phyloP scores from a whole-genome alignment of 225 moss, liverwort and hornwort species.

The Marchantia paleacea region DNA sequence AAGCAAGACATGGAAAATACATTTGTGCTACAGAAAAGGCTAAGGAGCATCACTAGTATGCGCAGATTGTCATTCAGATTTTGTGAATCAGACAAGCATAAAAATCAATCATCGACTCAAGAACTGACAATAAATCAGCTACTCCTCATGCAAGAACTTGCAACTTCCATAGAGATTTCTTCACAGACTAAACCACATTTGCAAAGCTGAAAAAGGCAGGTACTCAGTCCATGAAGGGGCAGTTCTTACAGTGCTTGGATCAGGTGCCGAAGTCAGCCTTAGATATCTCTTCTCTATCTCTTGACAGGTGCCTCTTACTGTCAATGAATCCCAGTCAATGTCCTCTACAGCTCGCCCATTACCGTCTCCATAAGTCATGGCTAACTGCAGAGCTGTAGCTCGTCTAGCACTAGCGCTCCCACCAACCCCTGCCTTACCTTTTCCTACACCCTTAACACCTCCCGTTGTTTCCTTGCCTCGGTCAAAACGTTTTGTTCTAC shows the following conservation, averaged over 20 bases:
- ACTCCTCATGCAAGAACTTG: too few relatives aligned
- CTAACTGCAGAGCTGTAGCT: conserved; percentile 77
- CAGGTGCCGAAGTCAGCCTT: conserved; percentile 91
- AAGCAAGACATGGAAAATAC: background rate
- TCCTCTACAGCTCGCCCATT: conserved; percentile 90
- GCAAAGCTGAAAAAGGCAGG: too few relatives aligned
- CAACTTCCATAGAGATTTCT: too few relatives aligned
- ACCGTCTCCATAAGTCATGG: conserved; percentile 64
- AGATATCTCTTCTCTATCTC: conserved; percentile 96
- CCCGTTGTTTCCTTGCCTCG: conserved; percentile 64
- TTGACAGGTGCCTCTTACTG: conserved; percentile 79
- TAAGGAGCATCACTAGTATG: too few relatives aligned
- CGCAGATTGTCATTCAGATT: too few relatives aligned
- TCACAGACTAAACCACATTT: too few relatives aligned
- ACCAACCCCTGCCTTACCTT: conserved; percentile 41
- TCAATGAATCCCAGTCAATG: conserved; percentile 96
- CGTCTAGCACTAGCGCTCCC: conserved; percentile 73
- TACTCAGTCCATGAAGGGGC: background rate
- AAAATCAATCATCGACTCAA: too few relatives aligned
- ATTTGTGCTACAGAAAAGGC: too few relatives aligned
- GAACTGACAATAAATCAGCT: too few relatives aligned
- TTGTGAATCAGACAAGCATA: too few relatives aligned
- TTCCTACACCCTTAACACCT: conserved; percentile 49
- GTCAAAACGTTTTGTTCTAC: conserved; percentile 91
- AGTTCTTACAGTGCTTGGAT: conserved; percentile 70